A percentile compares a stretch with the other conserved stretches of the same genome.
Conservation (phyloP, 2,329 filamentous ascomycete genomes). For the Biscogniauxia mediterranea region DNA sequence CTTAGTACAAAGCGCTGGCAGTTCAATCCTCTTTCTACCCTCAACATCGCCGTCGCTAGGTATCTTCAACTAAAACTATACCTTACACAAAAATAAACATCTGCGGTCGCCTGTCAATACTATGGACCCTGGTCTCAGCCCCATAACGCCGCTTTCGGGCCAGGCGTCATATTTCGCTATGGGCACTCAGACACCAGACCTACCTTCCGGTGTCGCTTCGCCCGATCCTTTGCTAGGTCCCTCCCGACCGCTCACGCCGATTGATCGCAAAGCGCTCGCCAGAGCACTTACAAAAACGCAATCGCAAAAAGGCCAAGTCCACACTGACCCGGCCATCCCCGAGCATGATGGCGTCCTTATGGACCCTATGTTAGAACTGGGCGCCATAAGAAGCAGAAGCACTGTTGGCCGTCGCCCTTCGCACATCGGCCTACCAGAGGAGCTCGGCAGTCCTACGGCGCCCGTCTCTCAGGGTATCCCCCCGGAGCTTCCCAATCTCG, state of each 20-base stretch:
- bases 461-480: conserved; percentile 35
- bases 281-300: conserved; percentile 11
- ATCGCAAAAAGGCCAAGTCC: conserved; percentile 3
- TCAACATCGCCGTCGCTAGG: too few species aligned
- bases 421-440: conserved; percentile 8
- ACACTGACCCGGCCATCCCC: conserved; percentile 10
- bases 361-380: conserved; percentile 19
- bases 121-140: too few species aligned
- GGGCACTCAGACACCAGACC: conserved; percentile 14
- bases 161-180: too few species aligned
- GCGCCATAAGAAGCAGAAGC: conserved; percentile 19
- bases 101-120: too few species aligned
- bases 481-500: conserved; percentile 38
- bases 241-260: conserved; percentile 6
- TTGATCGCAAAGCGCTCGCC: conserved; percentile 14
- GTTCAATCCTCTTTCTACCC: too few species aligned
- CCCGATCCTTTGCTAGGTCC: conserved; percentile 17
- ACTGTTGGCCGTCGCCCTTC: background rate
- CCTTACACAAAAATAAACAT: too few species aligned
- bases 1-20: too few species aligned
- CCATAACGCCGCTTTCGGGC: too few species aligned
- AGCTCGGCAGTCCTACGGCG: conserved; percentile 10
- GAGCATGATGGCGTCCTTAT: conserved; percentile 15
- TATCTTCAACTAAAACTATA: too few species aligned
- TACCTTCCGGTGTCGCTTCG: conserved; percentile 20